These are phyloP conservation scores for Carex cristatella DNA, from an alignment of 176 grass and related monocot species.

Conservation along the genomic window DNA sequence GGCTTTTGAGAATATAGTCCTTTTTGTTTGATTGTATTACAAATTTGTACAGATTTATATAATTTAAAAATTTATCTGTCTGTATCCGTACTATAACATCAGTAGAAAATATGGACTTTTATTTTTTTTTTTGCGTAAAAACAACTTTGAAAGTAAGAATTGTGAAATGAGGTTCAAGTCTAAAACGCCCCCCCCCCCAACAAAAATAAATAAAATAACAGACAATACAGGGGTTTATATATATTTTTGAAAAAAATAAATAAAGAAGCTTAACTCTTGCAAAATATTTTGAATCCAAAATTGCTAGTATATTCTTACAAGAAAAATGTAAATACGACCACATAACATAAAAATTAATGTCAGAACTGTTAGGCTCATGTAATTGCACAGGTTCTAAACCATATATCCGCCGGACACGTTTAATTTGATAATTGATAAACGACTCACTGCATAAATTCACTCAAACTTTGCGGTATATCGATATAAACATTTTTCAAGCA, in stretches of 20 bases:
- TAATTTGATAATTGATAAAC: not conserved
- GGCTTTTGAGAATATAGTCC: not conserved
- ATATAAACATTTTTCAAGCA: not conserved
- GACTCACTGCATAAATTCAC: too few species aligned
- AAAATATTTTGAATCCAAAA: not conserved
- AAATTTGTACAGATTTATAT: too few species aligned
- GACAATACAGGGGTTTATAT: not conserved
- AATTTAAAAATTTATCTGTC: too few species aligned
- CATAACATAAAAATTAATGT: not conserved
- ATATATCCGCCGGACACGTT: not conserved
- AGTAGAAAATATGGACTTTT: not conserved
- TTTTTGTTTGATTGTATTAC: not conserved
- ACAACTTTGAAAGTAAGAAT: not conserved
- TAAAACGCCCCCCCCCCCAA: too few species aligned
- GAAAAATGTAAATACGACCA: not conserved
- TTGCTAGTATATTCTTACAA: not conserved
- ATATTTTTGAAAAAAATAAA: not conserved
- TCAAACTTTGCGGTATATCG: too few species aligned
- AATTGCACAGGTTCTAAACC: too few species aligned
- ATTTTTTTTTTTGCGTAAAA: not conserved
- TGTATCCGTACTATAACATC: too few species aligned
- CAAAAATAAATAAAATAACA: too few species aligned
- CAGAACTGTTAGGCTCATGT: too few species aligned
- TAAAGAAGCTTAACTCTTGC: not conserved
- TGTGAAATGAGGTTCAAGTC: not conserved